phyloP scores from a whole-genome alignment of 2,329 filamentous ascomycete genomes.

The Fusarium sp. region DNA sequence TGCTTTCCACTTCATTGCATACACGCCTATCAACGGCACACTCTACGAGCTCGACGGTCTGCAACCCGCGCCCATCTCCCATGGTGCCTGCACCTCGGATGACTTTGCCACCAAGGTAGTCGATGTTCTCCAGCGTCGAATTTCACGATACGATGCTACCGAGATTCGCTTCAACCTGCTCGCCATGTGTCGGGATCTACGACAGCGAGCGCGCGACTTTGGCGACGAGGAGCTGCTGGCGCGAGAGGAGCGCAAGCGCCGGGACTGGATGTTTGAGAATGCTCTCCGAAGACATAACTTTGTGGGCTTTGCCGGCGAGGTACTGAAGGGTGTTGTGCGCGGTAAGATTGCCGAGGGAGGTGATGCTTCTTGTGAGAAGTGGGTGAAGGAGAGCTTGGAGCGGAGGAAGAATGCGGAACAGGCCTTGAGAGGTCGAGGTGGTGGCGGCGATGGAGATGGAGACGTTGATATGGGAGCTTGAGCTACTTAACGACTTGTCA shows the following conservation, averaged over 20 bases:
- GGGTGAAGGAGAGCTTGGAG: slow-evolving; percentile 78
- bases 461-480: slow-evolving; percentile 61
- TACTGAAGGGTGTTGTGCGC: slow-evolving; percentile 87
- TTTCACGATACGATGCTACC: slow-evolving; percentile 85
- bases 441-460: slow-evolving; percentile 54
- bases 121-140: slow-evolving; percentile 86
- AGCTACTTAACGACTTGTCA: slow-evolving; percentile 14
- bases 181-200: slow-evolving; percentile 89
- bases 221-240: slow-evolving; percentile 85
- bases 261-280: slow-evolving; percentile 95
- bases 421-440: slow-evolving; percentile 51
- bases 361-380: slow-evolving; percentile 76
- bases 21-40: slow-evolving; percentile 82
- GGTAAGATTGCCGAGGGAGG: slow-evolving; percentile 78
- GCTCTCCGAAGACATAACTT: slow-evolving; percentile 94
- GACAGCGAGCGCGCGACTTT: slow-evolving; percentile 82
- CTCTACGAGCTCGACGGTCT: slow-evolving; percentile 97
- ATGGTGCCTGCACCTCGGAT: slow-evolving; percentile 80
- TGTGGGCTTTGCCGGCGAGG: slow-evolving; percentile 92
- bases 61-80: slow-evolving; percentile 91
- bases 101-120: slow-evolving; percentile 87
- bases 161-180: slow-evolving; percentile 98
- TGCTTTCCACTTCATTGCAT: slow-evolving; percentile 98
- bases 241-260: slow-evolving; percentile 86
- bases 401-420: slow-evolving; percentile 64